Conservation (phyloP, 1,139 yeast species). For the Martiniozyma asiatica region DNA sequence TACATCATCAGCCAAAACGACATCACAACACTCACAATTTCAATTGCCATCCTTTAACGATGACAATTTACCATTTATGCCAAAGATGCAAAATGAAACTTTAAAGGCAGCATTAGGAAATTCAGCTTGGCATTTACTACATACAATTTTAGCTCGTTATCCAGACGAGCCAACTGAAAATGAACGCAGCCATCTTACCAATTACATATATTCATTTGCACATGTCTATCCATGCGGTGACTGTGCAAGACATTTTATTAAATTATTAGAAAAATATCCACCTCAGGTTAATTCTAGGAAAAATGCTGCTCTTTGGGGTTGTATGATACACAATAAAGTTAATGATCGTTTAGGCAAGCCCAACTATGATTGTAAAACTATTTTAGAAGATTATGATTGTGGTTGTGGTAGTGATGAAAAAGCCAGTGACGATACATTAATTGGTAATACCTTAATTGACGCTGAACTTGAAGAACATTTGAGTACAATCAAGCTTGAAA, state of each 20-base stretch:
- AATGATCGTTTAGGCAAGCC: conserved; percentile 61
- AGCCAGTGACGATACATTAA: conserved; percentile 1
- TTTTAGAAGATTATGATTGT: conserved; percentile 86
- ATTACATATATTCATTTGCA: conserved; percentile 46
- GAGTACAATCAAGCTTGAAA: conserved; percentile 1
- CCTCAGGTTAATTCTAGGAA: conserved; percentile 74
- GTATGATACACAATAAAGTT: conserved; percentile 83
- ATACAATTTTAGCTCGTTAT: conserved; percentile 81
- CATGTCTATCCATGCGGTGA: conserved; percentile 90
- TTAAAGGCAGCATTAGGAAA: conserved; percentile 67
- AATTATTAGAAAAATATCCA: conserved; percentile 57
- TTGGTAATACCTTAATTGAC: not conserved
- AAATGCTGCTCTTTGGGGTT: conserved; percentile 92
- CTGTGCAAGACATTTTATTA: conserved; percentile 84
- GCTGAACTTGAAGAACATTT: conserved; percentile 2
- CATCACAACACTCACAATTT: no score
- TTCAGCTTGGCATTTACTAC: conserved; percentile 85
- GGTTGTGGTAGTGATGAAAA: conserved; percentile 54
- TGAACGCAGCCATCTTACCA: conserved; percentile 50
- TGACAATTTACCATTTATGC: conserved; percentile 66
- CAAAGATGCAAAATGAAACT: conserved; percentile 63
- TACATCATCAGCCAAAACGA: no score
- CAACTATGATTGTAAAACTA: conserved; percentile 70
- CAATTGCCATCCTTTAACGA: no score
- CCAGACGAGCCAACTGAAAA: conserved; percentile 66